These are phyloP conservation scores for Calamus simplicifolius DNA, from an alignment of 176 grass and related monocot species.

Conservation along the genomic window DNA sequence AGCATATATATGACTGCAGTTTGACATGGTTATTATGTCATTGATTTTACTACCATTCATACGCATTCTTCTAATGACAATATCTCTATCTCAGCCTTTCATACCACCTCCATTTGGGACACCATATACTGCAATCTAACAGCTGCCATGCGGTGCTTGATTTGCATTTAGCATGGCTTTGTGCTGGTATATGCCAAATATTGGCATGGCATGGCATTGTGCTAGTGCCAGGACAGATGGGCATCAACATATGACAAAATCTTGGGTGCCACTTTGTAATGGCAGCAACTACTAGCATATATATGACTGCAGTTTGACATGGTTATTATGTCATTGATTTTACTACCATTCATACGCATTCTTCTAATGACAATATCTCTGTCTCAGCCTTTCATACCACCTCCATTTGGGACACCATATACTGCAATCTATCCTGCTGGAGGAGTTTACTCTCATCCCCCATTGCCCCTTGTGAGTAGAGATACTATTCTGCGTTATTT, in stretches of 20 bases:
- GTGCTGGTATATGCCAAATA: too few relatives aligned
- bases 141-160: too few relatives aligned
- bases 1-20: not conserved
- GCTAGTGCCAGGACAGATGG: too few relatives aligned
- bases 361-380: not conserved
- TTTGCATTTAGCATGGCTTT: too few relatives aligned
- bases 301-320: not conserved
- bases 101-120: slow-evolving; percentile 47
- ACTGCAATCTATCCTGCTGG: slow-evolving; percentile 53
- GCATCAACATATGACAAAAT: not conserved
- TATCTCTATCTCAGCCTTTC: slow-evolving; percentile 31
- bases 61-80: not conserved
- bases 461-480: slow-evolving; percentile 56
- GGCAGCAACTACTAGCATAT: not conserved
- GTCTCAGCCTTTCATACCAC: slow-evolving; percentile 41
- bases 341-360: not conserved
- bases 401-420: slow-evolving; percentile 64
- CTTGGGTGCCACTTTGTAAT: not conserved
- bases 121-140: slow-evolving; percentile 60
- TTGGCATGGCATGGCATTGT: too few relatives aligned
- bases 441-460: slow-evolving; percentile 52
- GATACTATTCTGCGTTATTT: slow-evolving; percentile 3
- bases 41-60: slow-evolving; percentile 1
- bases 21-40: not conserved
- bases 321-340: not conserved